Conservation (phyloP, 768 basidiomycete species). For the Imleria badia region DNA sequence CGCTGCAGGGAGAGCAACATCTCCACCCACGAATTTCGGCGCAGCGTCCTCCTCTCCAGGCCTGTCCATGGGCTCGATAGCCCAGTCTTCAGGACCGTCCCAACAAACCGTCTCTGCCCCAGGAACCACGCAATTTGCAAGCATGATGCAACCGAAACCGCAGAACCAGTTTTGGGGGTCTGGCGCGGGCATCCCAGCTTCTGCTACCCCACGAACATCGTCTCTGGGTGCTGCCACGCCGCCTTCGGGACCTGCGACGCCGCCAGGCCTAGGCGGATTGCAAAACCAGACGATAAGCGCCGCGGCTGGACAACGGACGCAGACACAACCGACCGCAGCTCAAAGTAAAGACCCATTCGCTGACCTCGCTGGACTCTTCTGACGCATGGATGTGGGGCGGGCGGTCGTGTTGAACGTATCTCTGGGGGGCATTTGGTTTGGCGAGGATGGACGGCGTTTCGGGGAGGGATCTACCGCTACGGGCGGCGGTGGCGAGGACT, state of each 20-base stretch:
- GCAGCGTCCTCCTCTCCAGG: background rate
- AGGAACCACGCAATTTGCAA: constrained; percentile 11
- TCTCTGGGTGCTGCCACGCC: constrained; percentile 11
- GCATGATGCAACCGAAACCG: constrained; percentile 18
- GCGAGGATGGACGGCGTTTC: too few species aligned
- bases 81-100: background rate
- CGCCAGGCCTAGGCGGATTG: constrained; percentile 4
- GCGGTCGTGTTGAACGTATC: background rate
- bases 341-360: constrained; percentile 79
- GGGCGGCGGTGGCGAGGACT: background rate
- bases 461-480: background rate
- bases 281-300: constrained; percentile 1
- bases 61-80: constrained; percentile 2
- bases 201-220: constrained; percentile 4
- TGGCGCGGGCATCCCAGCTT: background rate
- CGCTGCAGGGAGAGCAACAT: constrained; percentile 8
- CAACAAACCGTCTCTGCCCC: background rate
- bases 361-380: constrained; percentile 78
- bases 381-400: background rate
- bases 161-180: constrained; percentile 9
- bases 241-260: constrained; percentile 14
- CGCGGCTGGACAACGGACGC: constrained; percentile 20
- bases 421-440: too few species aligned
- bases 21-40: constrained; percentile 13
- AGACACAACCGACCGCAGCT: constrained; percentile 22